Base-by-base conservation (phyloP, 2,329 filamentous ascomycete species). In the Fusarium metavorans region DNA sequence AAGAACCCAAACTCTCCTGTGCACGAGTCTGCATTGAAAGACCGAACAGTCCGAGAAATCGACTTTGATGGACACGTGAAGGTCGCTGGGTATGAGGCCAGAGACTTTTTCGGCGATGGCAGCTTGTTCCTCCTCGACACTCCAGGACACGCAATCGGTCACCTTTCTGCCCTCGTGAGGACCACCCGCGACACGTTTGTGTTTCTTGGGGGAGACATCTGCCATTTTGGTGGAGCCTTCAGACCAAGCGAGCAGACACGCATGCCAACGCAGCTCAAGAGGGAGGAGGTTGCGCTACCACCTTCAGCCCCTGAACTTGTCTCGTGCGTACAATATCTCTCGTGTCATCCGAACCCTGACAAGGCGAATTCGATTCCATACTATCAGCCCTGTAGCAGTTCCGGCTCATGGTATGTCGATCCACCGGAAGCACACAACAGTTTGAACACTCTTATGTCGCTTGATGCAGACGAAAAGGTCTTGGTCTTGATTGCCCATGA, bases 201-300 rank as follows among this genome's bases (percentile, higher is more conserved):
- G 7, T 81, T 87, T 56, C 80, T 87, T 72, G 84, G 83, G 7
- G 86, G 80, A 4, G 85, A 88, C 67, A 79, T 81, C 16, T 83
- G 82, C 20, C 85, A 87, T 74, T 84, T 84, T 64, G 76, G 78
- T 5, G 84, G 85, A 41, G 77, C 80, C 52, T 76, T 84, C 34
- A 77, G 84, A 11, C 84, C 83, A 3, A 82, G 78, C 11, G 32
- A 63, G 25, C 81, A 81, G 48, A 65, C 79, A 1, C 83, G 82
- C 5, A 65, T 76, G 69, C 63, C 64, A 6, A 5, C 30, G 2
- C 11, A 64, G 10, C 20, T 67, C 13, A 64, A 30, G 16, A 62
- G 43, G 35, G 58, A 56, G 37, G 45, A 67, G 13, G 37, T 58
- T 30, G 58, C 45, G 6, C 35, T 35, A 18, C 25, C 23, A 20